Conservation (phyloP, 768 basidiomycete genomes). For the Trichaptum fuscoviolaceum region DNA sequence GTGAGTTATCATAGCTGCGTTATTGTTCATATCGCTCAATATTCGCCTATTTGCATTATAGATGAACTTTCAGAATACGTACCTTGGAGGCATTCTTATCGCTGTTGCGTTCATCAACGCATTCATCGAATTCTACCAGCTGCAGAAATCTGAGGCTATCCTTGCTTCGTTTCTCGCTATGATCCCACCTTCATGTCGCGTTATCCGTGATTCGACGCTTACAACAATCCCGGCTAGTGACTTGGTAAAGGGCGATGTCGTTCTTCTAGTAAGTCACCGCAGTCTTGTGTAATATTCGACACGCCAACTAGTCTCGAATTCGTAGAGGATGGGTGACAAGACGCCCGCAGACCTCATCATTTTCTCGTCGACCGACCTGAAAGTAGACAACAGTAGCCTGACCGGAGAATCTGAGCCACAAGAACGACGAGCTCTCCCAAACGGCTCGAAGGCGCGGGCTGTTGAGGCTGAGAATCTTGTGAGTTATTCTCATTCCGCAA, state of each 20-base stretch:
- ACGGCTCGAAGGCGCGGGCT: constrained; percentile 43
- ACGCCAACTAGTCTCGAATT: constrained; percentile 1
- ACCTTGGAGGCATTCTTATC: constrained; percentile 66
- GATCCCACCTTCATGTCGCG: constrained; percentile 66
- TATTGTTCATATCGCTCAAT: constrained; percentile 13
- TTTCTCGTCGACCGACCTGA: constrained; percentile 56
- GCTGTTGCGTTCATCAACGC: constrained; percentile 65
- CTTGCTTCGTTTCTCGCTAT: constrained; percentile 67
- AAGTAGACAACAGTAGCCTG: constrained; percentile 66
- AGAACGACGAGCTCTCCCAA: constrained; percentile 43
- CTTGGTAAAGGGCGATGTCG: constrained; percentile 63
- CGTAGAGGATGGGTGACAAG: constrained; percentile 62
- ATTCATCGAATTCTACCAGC: constrained; percentile 63
- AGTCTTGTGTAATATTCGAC: constrained; percentile 2
- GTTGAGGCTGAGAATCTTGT: constrained; percentile 67
- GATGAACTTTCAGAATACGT: constrained; percentile 60
- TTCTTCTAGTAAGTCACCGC: constrained; percentile 43
- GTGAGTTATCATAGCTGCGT: constrained; percentile 3
- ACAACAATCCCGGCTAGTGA: constrained; percentile 52
- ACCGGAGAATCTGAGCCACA: constrained; percentile 71
- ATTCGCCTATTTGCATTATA: constrained; percentile 18
- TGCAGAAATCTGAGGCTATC: constrained; percentile 71
- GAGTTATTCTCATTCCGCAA: constrained; percentile 12
- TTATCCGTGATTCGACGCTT: constrained; percentile 53
- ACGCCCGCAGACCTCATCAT: constrained; percentile 63